Evolutionary conservation across 148 eudicot species (phyloP).

Genomic region (Fagopyrum tataricum): DNA sequence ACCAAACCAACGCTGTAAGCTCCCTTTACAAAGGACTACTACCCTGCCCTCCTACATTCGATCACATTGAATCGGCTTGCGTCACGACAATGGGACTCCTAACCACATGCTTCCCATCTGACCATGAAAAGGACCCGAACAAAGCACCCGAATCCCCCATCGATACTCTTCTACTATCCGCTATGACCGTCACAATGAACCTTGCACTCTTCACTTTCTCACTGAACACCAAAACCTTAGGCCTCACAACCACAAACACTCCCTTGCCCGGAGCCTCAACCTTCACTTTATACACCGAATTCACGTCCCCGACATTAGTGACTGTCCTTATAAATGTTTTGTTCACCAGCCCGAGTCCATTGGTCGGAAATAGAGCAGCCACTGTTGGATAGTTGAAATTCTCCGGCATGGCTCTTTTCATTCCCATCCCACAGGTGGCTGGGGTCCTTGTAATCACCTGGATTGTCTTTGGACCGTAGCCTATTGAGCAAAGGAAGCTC

Average conservation of each 20-base stretch:
- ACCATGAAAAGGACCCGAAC: slow-evolving; percentile 72
- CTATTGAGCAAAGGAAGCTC: slow-evolving; percentile 66
- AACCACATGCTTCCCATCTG: slow-evolving; percentile 82
- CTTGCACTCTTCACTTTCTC: slow-evolving; percentile 48
- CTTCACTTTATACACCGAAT: slow-evolving; percentile 49
- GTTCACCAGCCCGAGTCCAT: slow-evolving; percentile 31
- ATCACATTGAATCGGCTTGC: slow-evolving; percentile 54
- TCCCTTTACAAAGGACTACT: not conserved
- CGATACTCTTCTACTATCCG: slow-evolving; percentile 41
- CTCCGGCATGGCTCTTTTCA: slow-evolving; percentile 60
- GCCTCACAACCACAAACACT: slow-evolving; percentile 52
- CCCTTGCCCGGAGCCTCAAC: slow-evolving; percentile 57
- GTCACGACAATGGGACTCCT: slow-evolving; percentile 88
- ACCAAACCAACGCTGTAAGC: not conserved
- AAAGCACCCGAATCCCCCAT: slow-evolving; percentile 73
- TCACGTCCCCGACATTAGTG: slow-evolving; percentile 64
- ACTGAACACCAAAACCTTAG: slow-evolving; percentile 43
- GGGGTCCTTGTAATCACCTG: slow-evolving; percentile 79
- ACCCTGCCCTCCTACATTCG: not conserved
- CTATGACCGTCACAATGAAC: slow-evolving; percentile 54
- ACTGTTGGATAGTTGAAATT: slow-evolving; percentile 82
- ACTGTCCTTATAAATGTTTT: slow-evolving; percentile 72
- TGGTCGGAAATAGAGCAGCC: slow-evolving; percentile 52
- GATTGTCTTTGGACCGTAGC: slow-evolving; percentile 80
- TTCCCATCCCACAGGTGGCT: slow-evolving; percentile 51